Evolutionary conservation across 2,329 filamentous ascomycete species (phyloP).

Genomic region (Exserohilum rostratum): DNA sequence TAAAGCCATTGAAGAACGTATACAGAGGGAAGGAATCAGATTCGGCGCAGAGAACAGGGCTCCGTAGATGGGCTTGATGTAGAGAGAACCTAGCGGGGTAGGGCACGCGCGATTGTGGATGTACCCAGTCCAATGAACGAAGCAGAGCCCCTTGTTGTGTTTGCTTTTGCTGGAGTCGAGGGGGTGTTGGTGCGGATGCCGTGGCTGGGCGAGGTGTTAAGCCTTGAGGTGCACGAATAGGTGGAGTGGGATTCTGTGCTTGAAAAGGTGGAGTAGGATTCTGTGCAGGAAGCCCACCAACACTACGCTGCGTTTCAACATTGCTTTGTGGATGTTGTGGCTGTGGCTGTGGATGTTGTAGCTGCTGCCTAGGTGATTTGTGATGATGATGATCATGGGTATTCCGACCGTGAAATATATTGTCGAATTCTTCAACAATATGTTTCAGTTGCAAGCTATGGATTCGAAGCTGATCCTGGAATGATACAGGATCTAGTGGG

Average conservation of each 20-base stretch:
- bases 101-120: slow-evolving; percentile 50
- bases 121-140: slow-evolving; percentile 42
- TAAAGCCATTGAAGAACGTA: slow-evolving; percentile 62
- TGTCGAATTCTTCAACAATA: slow-evolving; percentile 6
- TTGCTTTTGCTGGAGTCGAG: background rate
- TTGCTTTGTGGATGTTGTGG: background rate
- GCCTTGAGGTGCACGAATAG: too few relatives aligned
- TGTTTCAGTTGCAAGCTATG: slow-evolving; percentile 11
- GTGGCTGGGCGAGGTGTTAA: too few relatives aligned
- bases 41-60: slow-evolving; percentile 54
- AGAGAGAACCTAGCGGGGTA: slow-evolving; percentile 58
- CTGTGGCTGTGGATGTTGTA: background rate
- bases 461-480: slow-evolving; percentile 2
- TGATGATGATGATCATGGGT: too few relatives aligned
- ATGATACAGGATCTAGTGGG: background rate
- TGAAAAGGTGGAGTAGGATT: too few relatives aligned
- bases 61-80: slow-evolving; percentile 64
- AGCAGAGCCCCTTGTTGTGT: slow-evolving; percentile 42
- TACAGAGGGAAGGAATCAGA: slow-evolving; percentile 52
- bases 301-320: background rate
- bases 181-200: background rate
- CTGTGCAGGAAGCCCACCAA: too few relatives aligned
- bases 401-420: too few relatives aligned
- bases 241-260: too few relatives aligned
- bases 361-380: too few relatives aligned